Conservation (phyloP, 2,329 filamentous ascomycete genomes). For the Xenoacremonium recifei region DNA sequence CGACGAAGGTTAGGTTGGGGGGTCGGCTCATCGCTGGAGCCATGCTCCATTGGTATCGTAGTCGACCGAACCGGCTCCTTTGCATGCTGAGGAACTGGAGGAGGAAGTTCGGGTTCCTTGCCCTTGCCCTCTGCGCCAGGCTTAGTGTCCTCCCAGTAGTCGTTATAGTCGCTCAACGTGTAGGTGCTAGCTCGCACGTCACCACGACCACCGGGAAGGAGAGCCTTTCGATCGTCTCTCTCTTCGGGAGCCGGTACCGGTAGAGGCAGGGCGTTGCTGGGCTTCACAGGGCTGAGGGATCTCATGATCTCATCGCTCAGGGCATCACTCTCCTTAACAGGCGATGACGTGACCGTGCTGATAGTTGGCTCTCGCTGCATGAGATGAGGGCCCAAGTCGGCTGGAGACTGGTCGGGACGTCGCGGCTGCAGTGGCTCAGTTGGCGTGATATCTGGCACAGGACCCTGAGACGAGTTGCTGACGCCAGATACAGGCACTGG, state of each 20-base stretch:
- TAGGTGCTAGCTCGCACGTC: slow-evolving; percentile 57
- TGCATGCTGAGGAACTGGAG: neutral
- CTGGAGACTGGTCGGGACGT: slow-evolving; percentile 32
- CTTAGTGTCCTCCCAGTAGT: slow-evolving; percentile 55
- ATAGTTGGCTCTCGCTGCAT: slow-evolving; percentile 43
- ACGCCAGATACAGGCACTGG: too few species aligned
- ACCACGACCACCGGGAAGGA: slow-evolving; percentile 15
- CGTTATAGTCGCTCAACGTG: slow-evolving; percentile 64
- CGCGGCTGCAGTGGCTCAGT: slow-evolving; percentile 46
- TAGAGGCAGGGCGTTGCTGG: slow-evolving; percentile 11
- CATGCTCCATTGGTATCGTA: slow-evolving; percentile 1
- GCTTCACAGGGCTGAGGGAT: slow-evolving; percentile 56
- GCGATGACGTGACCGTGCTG: slow-evolving; percentile 50
- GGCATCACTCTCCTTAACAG: slow-evolving; percentile 68
- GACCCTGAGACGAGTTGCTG: slow-evolving; percentile 2
- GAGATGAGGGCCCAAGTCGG: slow-evolving; percentile 34
- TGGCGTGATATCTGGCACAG: slow-evolving; percentile 32
- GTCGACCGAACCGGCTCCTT: neutral
- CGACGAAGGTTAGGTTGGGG: slow-evolving; percentile 19
- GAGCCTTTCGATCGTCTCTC: slow-evolving; percentile 15
- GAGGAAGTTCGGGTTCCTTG: slow-evolving; percentile 1
- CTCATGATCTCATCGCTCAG: slow-evolving; percentile 73
- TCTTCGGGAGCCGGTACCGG: slow-evolving; percentile 15
- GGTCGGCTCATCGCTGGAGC: slow-evolving; percentile 3
- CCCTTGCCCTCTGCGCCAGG: slow-evolving; percentile 11